Percentiles rank a stretch among this genome's conserved stretches.
These are phyloP conservation scores for Penicillium lagena DNA, from an alignment of 495 filamentous ascomycete species.

Conservation along the genomic window DNA sequence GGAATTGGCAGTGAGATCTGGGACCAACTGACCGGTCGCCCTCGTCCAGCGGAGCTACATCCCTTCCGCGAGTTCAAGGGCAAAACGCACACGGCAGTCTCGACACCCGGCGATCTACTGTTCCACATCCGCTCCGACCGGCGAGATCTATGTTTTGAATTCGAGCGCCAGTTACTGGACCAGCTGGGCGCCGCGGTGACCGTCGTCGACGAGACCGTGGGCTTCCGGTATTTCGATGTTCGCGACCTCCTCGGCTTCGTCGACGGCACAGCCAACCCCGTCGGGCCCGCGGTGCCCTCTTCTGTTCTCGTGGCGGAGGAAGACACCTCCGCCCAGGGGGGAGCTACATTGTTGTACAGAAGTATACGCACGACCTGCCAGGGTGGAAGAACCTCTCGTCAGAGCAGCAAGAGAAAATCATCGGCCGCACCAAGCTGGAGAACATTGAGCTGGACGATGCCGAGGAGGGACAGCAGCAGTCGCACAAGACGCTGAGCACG, in stretches of 20 bases:
- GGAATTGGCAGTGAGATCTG: slow-evolving; percentile 48
- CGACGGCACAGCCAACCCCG: slow-evolving; percentile 53
- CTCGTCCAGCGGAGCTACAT: slow-evolving; percentile 45
- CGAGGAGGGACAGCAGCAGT: slow-evolving; percentile 39
- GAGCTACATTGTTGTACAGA: slow-evolving; percentile 53
- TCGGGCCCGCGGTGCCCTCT: slow-evolving; percentile 37
- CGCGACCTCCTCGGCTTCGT: slow-evolving; percentile 55
- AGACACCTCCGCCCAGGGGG: slow-evolving; percentile 33
- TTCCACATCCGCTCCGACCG: slow-evolving; percentile 54
- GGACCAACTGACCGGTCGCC: slow-evolving; percentile 36
- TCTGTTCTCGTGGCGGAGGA: slow-evolving; percentile 41
- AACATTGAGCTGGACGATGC: slow-evolving; percentile 52
- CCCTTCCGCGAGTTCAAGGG: slow-evolving; percentile 44
- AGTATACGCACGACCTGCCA: slow-evolving; percentile 49
- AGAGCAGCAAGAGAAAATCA: slow-evolving; percentile 49
- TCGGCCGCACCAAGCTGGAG: slow-evolving; percentile 50
- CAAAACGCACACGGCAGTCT: slow-evolving; percentile 36
- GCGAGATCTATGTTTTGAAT: slow-evolving; percentile 52
- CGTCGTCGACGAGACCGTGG: slow-evolving; percentile 46
- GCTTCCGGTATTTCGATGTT: slow-evolving; percentile 55
- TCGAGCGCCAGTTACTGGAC: slow-evolving; percentile 48
- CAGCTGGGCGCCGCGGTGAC: slow-evolving; percentile 37
- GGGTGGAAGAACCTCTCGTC: slow-evolving; percentile 38
- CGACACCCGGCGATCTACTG: slow-evolving; percentile 49
- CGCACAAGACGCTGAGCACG: slow-evolving; percentile 49